Percentiles rank a stretch among this genome's conserved stretches.
Conservation (phyloP, 2,329 filamentous ascomycete genomes). For the Dichotomopilus funicola region DNA sequence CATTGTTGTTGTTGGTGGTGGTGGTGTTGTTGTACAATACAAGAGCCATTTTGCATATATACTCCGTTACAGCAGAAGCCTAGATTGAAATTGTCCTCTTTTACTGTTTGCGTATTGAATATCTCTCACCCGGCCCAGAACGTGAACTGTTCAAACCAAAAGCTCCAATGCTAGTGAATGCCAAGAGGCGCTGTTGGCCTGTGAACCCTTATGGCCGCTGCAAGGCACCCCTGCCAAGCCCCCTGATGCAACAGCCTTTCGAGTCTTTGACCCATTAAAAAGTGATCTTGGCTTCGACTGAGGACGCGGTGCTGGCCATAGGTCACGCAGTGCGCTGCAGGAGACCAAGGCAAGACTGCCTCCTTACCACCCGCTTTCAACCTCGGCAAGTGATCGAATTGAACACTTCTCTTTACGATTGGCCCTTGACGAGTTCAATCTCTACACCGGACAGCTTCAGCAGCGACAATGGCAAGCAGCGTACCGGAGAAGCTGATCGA, state of each 20-base stretch:
- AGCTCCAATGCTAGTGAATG: not conserved
- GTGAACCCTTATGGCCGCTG: not conserved
- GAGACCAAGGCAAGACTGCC: too few relatives aligned
- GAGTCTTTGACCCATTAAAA: not conserved
- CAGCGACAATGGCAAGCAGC: conserved; percentile 15
- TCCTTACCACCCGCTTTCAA: not conserved
- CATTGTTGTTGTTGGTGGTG: not conserved
- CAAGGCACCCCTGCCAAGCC: conserved; percentile 2
- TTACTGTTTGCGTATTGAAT: not conserved
- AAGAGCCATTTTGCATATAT: conserved; percentile 7
- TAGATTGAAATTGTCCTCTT: not conserved
- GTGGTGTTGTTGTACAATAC: conserved; percentile 2
- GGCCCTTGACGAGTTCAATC: not conserved
- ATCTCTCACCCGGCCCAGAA: too few relatives aligned
- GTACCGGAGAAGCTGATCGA: conserved; percentile 10
- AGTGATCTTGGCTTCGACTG: conserved; percentile 9
- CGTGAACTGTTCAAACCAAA: not conserved
- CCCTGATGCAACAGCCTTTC: conserved; percentile 1
- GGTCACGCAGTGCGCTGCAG: too few relatives aligned
- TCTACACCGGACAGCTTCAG: not conserved
- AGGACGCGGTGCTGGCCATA: not conserved
- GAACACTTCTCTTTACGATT: not conserved
- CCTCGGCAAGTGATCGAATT: conserved; percentile 14
- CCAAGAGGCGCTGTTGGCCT: not conserved
- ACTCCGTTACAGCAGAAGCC: not conserved